Conservation (phyloP, 2,329 filamentous ascomycete species). For the Sporothrix schenckii region DNA sequence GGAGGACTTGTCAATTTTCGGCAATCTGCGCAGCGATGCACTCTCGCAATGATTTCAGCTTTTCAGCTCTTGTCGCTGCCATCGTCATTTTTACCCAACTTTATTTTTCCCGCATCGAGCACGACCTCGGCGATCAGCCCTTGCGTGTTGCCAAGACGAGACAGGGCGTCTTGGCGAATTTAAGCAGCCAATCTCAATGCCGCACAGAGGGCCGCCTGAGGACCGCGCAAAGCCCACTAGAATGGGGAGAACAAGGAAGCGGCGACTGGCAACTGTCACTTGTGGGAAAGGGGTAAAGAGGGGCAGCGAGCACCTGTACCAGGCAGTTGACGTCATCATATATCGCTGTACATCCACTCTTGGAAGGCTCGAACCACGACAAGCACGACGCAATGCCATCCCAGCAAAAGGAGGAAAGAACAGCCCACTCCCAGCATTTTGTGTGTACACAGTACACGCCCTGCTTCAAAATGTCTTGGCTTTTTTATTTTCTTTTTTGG, state of each 20-base stretch:
- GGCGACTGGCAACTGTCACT: too few species aligned
- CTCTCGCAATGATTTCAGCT: not conserved
- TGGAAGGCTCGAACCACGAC: not conserved
- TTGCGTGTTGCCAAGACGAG: slow-evolving; percentile 16
- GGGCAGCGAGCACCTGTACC: not conserved
- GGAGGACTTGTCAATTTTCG: not conserved
- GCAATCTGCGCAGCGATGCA: not conserved
- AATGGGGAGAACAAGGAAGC: not conserved
- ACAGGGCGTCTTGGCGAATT: slow-evolving; percentile 7
- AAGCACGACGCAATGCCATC: not conserved
- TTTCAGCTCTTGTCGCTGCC: not conserved
- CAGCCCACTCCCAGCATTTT: slow-evolving; percentile 2
- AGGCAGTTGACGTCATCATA: not conserved
- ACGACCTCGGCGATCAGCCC: not conserved
- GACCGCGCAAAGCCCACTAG: not conserved
- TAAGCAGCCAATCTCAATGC: not conserved
- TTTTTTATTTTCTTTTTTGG: not conserved
- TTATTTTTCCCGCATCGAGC: not conserved
- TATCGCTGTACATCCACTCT: not conserved
- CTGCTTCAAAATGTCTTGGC: slow-evolving; percentile 20
- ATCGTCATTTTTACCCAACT: not conserved
- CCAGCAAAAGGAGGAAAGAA: not conserved
- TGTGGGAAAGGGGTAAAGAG: not conserved
- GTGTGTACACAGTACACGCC: not conserved
- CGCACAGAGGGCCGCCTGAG: too few species aligned